Base-by-base conservation (phyloP, 2,329 filamentous ascomycete species). In the Arachnomyces sp. region DNA sequence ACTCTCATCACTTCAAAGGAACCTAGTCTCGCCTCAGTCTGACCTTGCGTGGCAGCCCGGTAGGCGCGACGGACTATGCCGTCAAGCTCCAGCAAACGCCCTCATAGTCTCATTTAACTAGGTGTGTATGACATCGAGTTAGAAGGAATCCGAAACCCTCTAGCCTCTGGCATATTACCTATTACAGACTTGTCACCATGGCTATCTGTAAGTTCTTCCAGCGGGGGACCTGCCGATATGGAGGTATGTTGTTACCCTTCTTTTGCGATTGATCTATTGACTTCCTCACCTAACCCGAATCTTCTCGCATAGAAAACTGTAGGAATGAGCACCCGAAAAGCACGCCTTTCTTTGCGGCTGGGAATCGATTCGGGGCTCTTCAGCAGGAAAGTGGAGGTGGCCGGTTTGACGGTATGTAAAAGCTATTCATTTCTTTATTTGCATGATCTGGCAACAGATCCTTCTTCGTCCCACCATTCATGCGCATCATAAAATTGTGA, bases 151-250 rank as follows among this genome's bases (percentile, higher is more conserved):
- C 20, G 9, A 25, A 25, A 25, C 5, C 5, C 20, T 25, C 12
- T 12, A 16, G 15, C 4, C 12, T 32, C 31, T 12, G 31, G 7
- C 12, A 13, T 32, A 4, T 14, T 32, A 32, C 12, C n/a, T 32
- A 32, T 12, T 12, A 5, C 5, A 13, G 31, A 13, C 25, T 31
- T 28, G 37, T 11, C 41, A 57, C 38, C 13, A 69, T 69, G 66
- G 56, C 55, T 9, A 51, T 82, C 41, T 86, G 82, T 67, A 72
- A 62, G 47, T 85, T 76, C 58, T 86, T 71, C 54, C 72, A 74
- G 56, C 71, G 79, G 56, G 80, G 80, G 32, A 70, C 68, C 46
- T 87, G 82, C 67, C 76, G 66, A 53, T 78, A 73, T 56, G 81
- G 81, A 63, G 68, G 79, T 81, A 66, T 48, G 69, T 36, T 12